Evolutionary conservation across 2,329 filamentous ascomycete species (phyloP).

Genomic region (Phialophora chinensis): DNA sequence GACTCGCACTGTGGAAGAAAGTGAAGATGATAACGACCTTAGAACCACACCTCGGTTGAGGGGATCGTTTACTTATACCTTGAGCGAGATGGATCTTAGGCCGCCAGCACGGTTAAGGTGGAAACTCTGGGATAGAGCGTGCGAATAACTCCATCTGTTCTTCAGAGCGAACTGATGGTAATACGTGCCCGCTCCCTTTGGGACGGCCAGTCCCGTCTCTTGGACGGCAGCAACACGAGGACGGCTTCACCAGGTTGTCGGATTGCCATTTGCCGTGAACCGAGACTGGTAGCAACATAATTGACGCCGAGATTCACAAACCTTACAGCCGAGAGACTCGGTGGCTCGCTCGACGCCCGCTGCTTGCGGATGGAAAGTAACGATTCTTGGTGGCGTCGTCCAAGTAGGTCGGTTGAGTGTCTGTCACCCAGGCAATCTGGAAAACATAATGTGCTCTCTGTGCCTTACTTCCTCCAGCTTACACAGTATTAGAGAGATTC

Average conservation of each 20-base stretch:
- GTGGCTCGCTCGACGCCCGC: too few relatives aligned
- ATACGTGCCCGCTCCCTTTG: neutral
- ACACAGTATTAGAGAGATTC: too few relatives aligned
- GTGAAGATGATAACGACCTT: neutral
- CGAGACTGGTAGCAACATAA: neutral
- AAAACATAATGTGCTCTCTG: too few relatives aligned
- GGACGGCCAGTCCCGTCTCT: neutral
- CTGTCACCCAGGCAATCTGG: too few relatives aligned
- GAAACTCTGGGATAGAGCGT: neutral
- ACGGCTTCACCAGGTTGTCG: too few relatives aligned
- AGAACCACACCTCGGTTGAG: neutral
- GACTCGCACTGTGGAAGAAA: neutral
- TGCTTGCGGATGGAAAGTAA: too few relatives aligned
- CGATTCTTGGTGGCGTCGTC: too few relatives aligned
- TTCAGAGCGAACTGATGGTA: neutral
- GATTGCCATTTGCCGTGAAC: too few relatives aligned
- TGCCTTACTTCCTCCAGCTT: too few relatives aligned
- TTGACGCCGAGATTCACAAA: neutral
- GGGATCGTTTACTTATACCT: neutral
- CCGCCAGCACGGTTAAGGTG: neutral
- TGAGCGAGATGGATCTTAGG: neutral
- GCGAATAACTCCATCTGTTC: neutral
- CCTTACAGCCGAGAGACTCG: too few relatives aligned
- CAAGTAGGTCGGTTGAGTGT: too few relatives aligned
- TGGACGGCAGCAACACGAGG: neutral